Evolutionary conservation across 805 yeast species (phyloP).

Genomic region (Starmerella sp.): DNA sequence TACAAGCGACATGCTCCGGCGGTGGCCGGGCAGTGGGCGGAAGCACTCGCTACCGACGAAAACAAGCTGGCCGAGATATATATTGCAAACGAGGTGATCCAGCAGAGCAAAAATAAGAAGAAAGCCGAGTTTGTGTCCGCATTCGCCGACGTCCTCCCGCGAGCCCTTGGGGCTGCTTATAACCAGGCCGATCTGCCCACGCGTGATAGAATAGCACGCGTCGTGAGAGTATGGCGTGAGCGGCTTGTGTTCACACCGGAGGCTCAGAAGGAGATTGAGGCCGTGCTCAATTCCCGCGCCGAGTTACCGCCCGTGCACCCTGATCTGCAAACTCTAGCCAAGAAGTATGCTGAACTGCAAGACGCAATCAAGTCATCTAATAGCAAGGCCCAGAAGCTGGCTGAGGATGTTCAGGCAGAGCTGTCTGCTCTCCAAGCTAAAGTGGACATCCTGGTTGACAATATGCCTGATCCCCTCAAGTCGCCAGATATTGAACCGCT

Average conservation of each 20-base stretch:
- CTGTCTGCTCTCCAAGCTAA: not conserved
- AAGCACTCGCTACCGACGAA: slow-evolving; percentile 28
- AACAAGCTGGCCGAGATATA: slow-evolving; percentile 49
- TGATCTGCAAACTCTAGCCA: slow-evolving; percentile 16
- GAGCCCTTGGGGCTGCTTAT: slow-evolving; percentile 31
- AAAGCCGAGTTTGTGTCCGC: slow-evolving; percentile 47
- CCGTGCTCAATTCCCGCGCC: slow-evolving; percentile 5
- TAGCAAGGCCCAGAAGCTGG: not conserved
- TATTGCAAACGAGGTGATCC: slow-evolving; percentile 71
- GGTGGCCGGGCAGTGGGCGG: slow-evolving; percentile 45
- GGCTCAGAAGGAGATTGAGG: slow-evolving; percentile 28
- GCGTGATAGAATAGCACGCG: slow-evolving; percentile 44
- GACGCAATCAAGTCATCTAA: not conserved
- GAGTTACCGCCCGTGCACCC: slow-evolving; percentile 2
- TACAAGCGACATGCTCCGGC: slow-evolving; percentile 48
- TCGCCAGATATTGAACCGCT: slow-evolving; percentile 4
- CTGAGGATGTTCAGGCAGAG: not conserved
- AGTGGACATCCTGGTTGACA: not conserved
- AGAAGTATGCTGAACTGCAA: slow-evolving; percentile 4
- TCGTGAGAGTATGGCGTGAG: slow-evolving; percentile 55
- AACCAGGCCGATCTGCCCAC: slow-evolving; percentile 33
- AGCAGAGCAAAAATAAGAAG: slow-evolving; percentile 56
- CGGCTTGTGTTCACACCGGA: slow-evolving; percentile 39
- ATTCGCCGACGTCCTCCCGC: slow-evolving; percentile 39
- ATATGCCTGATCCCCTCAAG: not conserved